Evolutionary conservation across 345 rosid genomes (phyloP), one percentile per base, ranked within the genome.

Genomic region (Eucalyptus tenuipes): DNA sequence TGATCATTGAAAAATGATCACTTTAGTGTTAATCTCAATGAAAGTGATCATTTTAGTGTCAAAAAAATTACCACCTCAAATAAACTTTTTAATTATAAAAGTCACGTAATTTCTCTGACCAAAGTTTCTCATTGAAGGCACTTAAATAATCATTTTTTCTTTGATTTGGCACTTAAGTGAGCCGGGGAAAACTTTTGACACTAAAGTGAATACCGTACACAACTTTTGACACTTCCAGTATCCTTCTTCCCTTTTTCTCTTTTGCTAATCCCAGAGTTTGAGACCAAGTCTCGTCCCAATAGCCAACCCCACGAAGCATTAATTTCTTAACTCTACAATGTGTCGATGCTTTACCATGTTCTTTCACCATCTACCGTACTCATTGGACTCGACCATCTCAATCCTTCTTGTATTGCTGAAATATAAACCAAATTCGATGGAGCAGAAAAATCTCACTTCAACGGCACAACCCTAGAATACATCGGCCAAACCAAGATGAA

Each of bases 1-100:
- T 49, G 52, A 5, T 49, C 52, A 49, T 14, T 49, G 52, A 49
- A 49, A 49, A 49, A 49, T 49, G 52, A 14, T 49, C 52, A 49
- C 52, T 49, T 49, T 14, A 49, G 7, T 49, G 18, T 49, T 2
- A 14, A 49, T 49, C 9, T 50, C 9, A 50, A 50, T 50, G 8
- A 50, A 50, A 50, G 53, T 17, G 55, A 50, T 50, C 0, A 50
- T 0, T 50, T 50, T 0, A 50, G 22, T 50, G 8, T 50, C 8
- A 17, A 50, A 50, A 50, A 50, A 50, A 50, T 50, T 50, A 9
- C 4, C 55, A 50, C 53, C 53, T 50, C 9, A 50, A 17, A 50
- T 50, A 50, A 50, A 50, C 1, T 7, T 50, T 50, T 0, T 50
- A 50, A 50, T 50, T 50, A 50, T 48, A 48, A 48, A 50, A 50